Evolutionary conservation across 1,139 yeast species (phyloP), one percentile per base, ranked within the genome.

Genomic region (Yamadazyma triangularis): DNA sequence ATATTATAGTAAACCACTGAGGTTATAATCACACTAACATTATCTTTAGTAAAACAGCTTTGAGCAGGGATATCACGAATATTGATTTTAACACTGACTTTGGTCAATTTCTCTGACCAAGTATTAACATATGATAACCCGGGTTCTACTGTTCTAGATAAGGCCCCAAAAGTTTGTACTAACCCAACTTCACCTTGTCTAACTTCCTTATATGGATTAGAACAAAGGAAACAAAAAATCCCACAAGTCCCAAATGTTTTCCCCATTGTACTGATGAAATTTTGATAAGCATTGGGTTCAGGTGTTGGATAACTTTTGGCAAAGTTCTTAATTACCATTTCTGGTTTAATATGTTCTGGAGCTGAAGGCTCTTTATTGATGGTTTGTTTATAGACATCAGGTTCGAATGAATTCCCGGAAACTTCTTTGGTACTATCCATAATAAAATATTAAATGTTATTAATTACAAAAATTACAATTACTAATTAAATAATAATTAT

Each of bases 131-230:
- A 74, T 15, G 73, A 64, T 34, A 80, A 66, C 29, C 89, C 89
- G 3, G 88, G 87, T 50, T 80, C 88, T 24, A 75, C 82, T 6
- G 80, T 65, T 51, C 79, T 64, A 36, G 80, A 65, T 42, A 80
- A 66, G 32, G 82, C 79, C 46, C 89, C 89, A 51, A 79, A 81
- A 26, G 73, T 69, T 34, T 82, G 81, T 27, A 81, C 69, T 37
- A 81, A 63, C 11, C 88, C 89, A 34, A 81, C 87, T 38, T 74
- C 66, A 50, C 89, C 89, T 55, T 80, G 86, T 26, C 69, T 58
- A 25, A 81, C 84, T 27, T 67, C 62, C 47, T 69, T 62, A 59
- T 75, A 80, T 8, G 87, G 87, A 47, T 78, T 79, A 19, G 70
- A 55, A 50, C 84, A 77, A 34, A 70, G 49, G n/a, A n/a, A n/a